Conservation (phyloP, 2,329 filamentous ascomycete species). For the Orbilia oligospora region DNA sequence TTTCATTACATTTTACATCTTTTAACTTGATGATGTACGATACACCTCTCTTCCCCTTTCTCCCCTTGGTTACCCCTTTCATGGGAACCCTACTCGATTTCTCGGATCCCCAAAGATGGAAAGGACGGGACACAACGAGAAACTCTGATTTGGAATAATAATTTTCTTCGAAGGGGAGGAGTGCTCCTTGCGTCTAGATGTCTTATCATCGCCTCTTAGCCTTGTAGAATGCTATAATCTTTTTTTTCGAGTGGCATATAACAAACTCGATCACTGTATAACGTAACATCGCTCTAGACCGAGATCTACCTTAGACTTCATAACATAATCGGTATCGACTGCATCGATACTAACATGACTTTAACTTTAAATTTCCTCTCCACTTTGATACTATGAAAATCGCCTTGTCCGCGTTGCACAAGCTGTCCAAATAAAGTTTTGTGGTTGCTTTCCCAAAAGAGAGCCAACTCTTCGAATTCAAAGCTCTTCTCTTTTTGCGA, state of each 20-base stretch:
- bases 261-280: background rate
- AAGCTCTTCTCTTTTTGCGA: slow-evolving; percentile 6
- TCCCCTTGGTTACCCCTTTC: slow-evolving; percentile 5
- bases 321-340: no score
- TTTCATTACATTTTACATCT: slow-evolving; percentile 36
- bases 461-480: slow-evolving; percentile 1
- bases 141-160: slow-evolving; percentile 51
- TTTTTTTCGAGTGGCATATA: background rate
- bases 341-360: background rate
- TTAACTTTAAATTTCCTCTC: background rate
- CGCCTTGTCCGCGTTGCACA: slow-evolving; percentile 27
- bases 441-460: background rate
- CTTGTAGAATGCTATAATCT: slow-evolving; percentile 4
- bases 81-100: slow-evolving; percentile 26
- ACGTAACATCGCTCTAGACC: background rate
- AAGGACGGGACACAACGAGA: slow-evolving; percentile 16
- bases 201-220: background rate
- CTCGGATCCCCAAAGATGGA: slow-evolving; percentile 12
- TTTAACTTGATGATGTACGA: slow-evolving; percentile 60
- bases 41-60: slow-evolving; percentile 42
- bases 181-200: slow-evolving; percentile 35
- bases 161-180: slow-evolving; percentile 35
- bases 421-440: slow-evolving; percentile 39
- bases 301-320: background rate
- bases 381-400: background rate